Evolutionary conservation across 371 early-diverging fungal genomes (phyloP).

Genomic region (Coemansia sp.): DNA sequence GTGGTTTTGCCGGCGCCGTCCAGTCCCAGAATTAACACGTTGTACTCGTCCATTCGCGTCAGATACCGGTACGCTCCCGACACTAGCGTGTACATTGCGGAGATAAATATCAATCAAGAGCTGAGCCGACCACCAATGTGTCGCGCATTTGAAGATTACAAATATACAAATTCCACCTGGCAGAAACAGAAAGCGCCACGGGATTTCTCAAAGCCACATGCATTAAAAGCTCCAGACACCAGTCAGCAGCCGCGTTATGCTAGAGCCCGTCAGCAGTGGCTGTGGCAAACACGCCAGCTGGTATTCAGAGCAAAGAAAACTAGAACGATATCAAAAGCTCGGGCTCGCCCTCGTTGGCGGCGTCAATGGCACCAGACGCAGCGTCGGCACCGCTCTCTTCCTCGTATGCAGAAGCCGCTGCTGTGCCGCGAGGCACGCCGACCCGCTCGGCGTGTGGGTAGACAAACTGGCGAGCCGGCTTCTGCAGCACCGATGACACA

Average conservation of each 20-base stretch:
- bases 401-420: neutral
- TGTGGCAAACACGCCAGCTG: too few species aligned
- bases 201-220: too few species aligned
- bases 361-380: neutral
- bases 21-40: conserved; percentile 90
- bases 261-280: too few species aligned
- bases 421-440: conserved; percentile 29
- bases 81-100: conserved; percentile 67
- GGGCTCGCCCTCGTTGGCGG: conserved; percentile 2
- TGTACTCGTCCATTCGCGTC: conserved; percentile 87
- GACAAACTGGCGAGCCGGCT: conserved; percentile 73
- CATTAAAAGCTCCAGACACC: too few species aligned
- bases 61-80: conserved; percentile 84
- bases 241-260: too few species aligned
- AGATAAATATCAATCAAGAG: too few species aligned
- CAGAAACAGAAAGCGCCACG: too few species aligned
- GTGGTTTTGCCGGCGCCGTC: conserved; percentile 97
- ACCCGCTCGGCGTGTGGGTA: conserved; percentile 37
- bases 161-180: too few species aligned
- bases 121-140: too few species aligned
- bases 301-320: too few species aligned
- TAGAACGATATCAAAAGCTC: conserved; percentile 11
- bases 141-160: too few species aligned
- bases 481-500: conserved; percentile 91
- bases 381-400: neutral